Conservation (phyloP, 495 filamentous ascomycete species). For the Haplographium delicatum region DNA sequence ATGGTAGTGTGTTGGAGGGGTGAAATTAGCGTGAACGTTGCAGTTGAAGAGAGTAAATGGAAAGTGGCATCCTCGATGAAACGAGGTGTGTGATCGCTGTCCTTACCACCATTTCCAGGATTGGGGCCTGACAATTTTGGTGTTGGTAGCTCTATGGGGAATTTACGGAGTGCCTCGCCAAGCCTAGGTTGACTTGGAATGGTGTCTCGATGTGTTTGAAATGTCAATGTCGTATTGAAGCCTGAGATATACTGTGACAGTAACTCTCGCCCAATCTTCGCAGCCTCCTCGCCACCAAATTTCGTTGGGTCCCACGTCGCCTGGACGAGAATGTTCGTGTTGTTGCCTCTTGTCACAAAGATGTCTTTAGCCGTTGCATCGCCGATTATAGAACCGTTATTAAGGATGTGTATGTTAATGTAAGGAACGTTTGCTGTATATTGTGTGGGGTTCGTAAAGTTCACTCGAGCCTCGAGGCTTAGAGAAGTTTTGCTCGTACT, state of each 20-base stretch:
- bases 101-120: constrained; percentile 34
- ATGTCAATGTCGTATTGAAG: constrained; percentile 69
- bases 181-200: constrained; percentile 71
- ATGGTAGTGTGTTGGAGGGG: constrained; percentile 67
- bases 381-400: constrained; percentile 68
- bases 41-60: constrained; percentile 81
- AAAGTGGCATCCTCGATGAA: constrained; percentile 86
- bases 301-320: constrained; percentile 67
- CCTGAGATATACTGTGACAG: constrained; percentile 86
- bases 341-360: constrained; percentile 59
- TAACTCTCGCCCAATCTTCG: constrained; percentile 60
- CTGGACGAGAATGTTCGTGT: constrained; percentile 62
- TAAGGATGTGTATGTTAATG: constrained; percentile 65
- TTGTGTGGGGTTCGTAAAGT: constrained; percentile 83
- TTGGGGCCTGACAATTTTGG: constrained; percentile 57
- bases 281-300: constrained; percentile 53
- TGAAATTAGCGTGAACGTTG: constrained; percentile 76
- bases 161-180: constrained; percentile 62
- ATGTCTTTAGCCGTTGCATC: constrained; percentile 61
- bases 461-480: constrained; percentile 60
- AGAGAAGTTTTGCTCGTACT: constrained; percentile 65
- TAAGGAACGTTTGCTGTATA: constrained; percentile 79
- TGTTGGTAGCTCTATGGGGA: constrained; percentile 62
- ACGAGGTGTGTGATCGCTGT: constrained; percentile 43
- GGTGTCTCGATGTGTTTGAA: constrained; percentile 61